phyloP scores from a whole-genome alignment of 352 stramenopile genomes.

The Globisporangium apiculatum region DNA sequence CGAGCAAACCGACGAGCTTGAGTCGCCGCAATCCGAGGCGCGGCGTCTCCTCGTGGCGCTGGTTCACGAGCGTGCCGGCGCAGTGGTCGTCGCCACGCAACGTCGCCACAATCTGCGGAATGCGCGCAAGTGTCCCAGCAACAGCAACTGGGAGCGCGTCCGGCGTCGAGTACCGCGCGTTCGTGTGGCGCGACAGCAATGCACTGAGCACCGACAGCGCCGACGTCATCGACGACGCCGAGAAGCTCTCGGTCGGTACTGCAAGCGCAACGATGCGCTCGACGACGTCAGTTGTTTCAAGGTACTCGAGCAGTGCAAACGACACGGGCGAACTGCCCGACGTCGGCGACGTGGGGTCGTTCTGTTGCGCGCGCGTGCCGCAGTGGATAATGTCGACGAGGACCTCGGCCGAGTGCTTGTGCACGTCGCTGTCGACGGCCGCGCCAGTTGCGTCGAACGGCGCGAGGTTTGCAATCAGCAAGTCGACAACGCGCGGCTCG shows the following conservation, averaged over 20 bases:
- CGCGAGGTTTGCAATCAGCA: constrained; percentile 49
- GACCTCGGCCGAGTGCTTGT: constrained; percentile 81
- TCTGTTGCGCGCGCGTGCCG: constrained; percentile 66
- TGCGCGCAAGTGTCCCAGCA: constrained; percentile 35
- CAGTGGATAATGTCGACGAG: constrained; percentile 85
- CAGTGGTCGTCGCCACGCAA: constrained; percentile 54
- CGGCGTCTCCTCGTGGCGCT: constrained; percentile 63
- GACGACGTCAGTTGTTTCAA: constrained; percentile 67
- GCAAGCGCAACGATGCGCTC: constrained; percentile 62
- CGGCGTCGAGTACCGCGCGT: constrained; percentile 61
- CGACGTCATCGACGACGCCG: constrained; percentile 70
- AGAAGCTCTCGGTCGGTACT: constrained; percentile 16
- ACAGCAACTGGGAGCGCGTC: constrained; percentile 60
- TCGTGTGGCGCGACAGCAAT: constrained; percentile 68
- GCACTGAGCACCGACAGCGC: constrained; percentile 72
- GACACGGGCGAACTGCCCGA: constrained; percentile 45
- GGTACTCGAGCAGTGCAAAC: constrained; percentile 67
- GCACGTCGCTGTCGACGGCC: constrained; percentile 56
- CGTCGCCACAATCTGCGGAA: constrained; percentile 64
- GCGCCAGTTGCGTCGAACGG: constrained; percentile 23
- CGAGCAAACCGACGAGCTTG: constrained; percentile 74
- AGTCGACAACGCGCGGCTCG: constrained; percentile 61
- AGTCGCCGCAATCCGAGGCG: constrained; percentile 67
- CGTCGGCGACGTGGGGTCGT: constrained; percentile 51
- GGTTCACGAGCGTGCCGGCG: constrained; percentile 63